These are phyloP conservation scores for Zanthoxylum bungeanum DNA, from an alignment of 345 rosid genomes.

Conservation along the genomic window DNA sequence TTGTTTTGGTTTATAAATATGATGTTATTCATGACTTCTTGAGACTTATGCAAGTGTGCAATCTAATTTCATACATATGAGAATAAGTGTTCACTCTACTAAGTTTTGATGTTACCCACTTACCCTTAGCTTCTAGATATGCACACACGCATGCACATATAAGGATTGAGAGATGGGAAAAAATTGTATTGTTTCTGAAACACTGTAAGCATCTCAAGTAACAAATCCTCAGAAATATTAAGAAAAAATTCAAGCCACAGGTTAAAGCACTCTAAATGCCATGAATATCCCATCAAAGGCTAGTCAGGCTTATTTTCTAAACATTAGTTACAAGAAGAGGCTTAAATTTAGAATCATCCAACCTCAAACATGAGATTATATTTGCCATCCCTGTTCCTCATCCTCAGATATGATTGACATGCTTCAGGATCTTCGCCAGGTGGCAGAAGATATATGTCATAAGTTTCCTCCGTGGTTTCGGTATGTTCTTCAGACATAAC, in stretches of 20 bases:
- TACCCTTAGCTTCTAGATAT: not conserved
- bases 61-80: no score
- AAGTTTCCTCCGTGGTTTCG: slow-evolving; percentile 88
- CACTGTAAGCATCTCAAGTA: not conserved
- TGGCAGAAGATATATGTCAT: slow-evolving; percentile 96
- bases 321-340: slow-evolving; percentile 11
- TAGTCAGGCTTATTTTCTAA: slow-evolving; percentile 1
- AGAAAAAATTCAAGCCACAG: slow-evolving; percentile 1
- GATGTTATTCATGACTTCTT: not conserved
- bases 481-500: slow-evolving; percentile 49
- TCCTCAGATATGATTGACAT: slow-evolving; percentile 95
- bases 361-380: slow-evolving; percentile 99
- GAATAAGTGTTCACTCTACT: not conserved
- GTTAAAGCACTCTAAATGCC: slow-evolving; percentile 10
- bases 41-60: not conserved
- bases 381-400: slow-evolving; percentile 98
- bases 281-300: not conserved
- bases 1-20: not conserved
- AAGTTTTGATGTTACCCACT: not conserved
- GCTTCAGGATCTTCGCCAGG: slow-evolving; percentile 99
- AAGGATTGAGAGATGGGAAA: not conserved
- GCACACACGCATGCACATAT: not conserved
- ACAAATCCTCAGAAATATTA: not conserved
- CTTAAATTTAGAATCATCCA: slow-evolving; percentile 24
- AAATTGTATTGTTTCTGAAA: not conserved